Conservation (phyloP, 2,329 filamentous ascomycete genomes). For the Chaetomiaceae sp. region DNA sequence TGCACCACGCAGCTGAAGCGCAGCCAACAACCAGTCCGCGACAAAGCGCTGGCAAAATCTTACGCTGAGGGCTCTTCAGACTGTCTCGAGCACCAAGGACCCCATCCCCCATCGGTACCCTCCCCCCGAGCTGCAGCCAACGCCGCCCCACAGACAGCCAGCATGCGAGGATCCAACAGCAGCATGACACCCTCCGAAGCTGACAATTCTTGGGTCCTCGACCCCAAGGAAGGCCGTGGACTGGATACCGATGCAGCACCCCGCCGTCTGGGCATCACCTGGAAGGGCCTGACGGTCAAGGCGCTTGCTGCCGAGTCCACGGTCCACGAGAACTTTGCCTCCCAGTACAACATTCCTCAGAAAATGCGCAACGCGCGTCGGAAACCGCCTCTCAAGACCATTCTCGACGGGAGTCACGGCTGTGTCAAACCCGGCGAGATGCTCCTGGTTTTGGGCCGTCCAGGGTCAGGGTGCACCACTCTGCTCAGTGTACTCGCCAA, state of each 20-base stretch:
- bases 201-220: not conserved
- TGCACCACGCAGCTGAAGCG: too few relatives aligned
- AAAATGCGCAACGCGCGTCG: slow-evolving; percentile 48
- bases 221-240: slow-evolving; percentile 43
- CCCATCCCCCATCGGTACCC: too few relatives aligned
- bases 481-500: slow-evolving; percentile 67
- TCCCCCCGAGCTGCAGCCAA: too few relatives aligned
- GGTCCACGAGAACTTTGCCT: slow-evolving; percentile 60
- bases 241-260: slow-evolving; percentile 42
- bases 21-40: too few relatives aligned
- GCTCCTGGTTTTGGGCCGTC: slow-evolving; percentile 64
- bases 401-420: slow-evolving; percentile 61
- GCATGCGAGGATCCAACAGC: too few relatives aligned
- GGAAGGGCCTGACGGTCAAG: slow-evolving; percentile 59
- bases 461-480: slow-evolving; percentile 66
- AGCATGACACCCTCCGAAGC: not conserved
- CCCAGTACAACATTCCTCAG: slow-evolving; percentile 52
- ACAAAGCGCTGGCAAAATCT: too few relatives aligned
- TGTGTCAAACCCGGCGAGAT: slow-evolving; percentile 70
- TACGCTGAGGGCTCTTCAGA: too few relatives aligned
- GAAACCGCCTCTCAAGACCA: slow-evolving; percentile 57
- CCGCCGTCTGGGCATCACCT: slow-evolving; percentile 57
- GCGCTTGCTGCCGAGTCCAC: slow-evolving; percentile 57
- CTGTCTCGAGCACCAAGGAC: too few relatives aligned
- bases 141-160: too few relatives aligned